Conservation (phyloP, 305 asterid genomes). For the Rubia tinctorum region DNA sequence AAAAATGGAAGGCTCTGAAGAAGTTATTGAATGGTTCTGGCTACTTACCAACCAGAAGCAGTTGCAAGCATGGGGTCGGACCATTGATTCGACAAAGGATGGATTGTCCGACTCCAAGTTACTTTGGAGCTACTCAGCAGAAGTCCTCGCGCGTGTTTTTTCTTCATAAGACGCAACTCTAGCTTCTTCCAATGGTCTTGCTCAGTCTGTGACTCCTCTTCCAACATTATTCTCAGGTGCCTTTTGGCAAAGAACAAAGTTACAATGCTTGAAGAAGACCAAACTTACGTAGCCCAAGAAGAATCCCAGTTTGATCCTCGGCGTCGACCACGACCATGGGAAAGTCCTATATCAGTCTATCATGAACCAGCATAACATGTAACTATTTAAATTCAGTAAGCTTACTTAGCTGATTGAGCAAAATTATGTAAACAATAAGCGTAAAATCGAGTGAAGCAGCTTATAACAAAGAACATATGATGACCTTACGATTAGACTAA, state of each 20-base stretch:
- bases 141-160: conserved; percentile 43
- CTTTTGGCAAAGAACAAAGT: neutral
- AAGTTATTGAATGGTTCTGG: too few relatives aligned
- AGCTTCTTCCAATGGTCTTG: conserved; percentile 77
- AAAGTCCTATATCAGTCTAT: conserved; percentile 50
- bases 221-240: conserved; percentile 9
- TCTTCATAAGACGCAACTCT: conserved; percentile 52
- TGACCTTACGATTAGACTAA: neutral
- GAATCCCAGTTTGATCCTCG: conserved; percentile 43
- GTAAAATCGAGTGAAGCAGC: neutral
- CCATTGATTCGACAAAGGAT: conserved; percentile 53
- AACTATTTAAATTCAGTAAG: too few relatives aligned
- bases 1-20: conserved; percentile 64
- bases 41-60: conserved; percentile 83
- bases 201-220: conserved; percentile 60
- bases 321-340: conserved; percentile 28
- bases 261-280: neutral
- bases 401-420: neutral
- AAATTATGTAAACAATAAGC: neutral
- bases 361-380: neutral
- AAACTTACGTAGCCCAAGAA: conserved; percentile 62
- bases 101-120: conserved; percentile 53
- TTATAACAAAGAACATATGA: neutral
- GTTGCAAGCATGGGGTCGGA: conserved; percentile 79
- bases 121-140: conserved; percentile 61